Base-by-base conservation (phyloP, 129 eudicot species). In the Sambucus nigra region DNA sequence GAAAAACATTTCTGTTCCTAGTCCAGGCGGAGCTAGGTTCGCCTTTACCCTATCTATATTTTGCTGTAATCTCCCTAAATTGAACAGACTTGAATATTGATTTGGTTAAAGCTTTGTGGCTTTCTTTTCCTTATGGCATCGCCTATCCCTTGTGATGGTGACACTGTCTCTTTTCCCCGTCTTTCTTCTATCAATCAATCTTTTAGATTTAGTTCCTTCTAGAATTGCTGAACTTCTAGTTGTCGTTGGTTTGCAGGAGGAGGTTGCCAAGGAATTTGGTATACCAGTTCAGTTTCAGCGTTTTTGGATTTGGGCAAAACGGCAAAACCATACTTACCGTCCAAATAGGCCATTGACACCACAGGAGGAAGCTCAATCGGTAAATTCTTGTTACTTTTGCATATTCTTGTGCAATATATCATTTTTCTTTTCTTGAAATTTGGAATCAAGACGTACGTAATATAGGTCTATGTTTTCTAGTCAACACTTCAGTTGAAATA, bases 241-340 rank as follows among this genome's bases (percentile, higher is more conserved):
- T 53, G n/a, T 57, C 13, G 64, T 40, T 59, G 55, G 11, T 5
- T 47, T 74, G 59, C 78, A 89, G 97, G 97, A 84, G 71, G 97
- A 89, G 65, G 93, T 89, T 56, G 97, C 97, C 46, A 89, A 84
- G 84, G 95, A 84, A 69, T 71, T 89, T 69, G 94, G 97, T 35
- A 70, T 84, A 58, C 97, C 97, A 12, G 88, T 89, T 66, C 88
- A 81, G 60, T 81, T 68, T 54, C 97, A 84, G 67, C 80, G 97
- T 22, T 89, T 84, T 66, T 89, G 97, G 97, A 62, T 84, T 17
- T 89, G 97, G 97, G 97, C 97, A 49, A 85, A 84, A 80, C 67
- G 97, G 69, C 97, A 85, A 67, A 89, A 89, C 69, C 95, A 84
- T 41, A 89, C 97, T 4, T 89, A 76, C 63, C 97, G 97, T 61